Conservation (phyloP, 257 asterid genomes). For the Coffea eugenioides region DNA sequence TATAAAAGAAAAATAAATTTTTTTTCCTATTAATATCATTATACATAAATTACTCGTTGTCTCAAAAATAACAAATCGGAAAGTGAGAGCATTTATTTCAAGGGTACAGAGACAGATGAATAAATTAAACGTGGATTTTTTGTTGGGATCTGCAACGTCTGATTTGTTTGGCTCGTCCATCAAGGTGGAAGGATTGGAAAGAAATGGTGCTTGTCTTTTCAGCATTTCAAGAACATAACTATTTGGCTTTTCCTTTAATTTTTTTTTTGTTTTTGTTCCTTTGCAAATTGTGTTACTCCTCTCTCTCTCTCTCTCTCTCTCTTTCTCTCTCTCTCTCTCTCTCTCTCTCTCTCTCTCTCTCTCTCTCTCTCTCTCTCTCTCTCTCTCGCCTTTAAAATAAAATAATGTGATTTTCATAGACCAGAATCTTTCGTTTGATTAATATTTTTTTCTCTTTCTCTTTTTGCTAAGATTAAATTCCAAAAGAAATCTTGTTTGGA, state of each 20-base stretch:
- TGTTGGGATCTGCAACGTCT: constrained; percentile 15
- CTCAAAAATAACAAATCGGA: too few relatives aligned
- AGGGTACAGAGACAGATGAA: neutral
- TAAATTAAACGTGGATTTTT: neutral
- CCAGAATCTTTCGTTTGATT: neutral
- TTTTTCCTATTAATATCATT: too few relatives aligned
- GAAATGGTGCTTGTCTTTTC: constrained; percentile 5
- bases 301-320: too few relatives aligned
- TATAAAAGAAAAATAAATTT: too few relatives aligned
- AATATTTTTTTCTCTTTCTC: too few relatives aligned
- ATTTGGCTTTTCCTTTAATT: neutral
- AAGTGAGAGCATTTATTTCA: neutral
- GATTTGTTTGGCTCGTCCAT: constrained; percentile 25
- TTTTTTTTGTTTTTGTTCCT: neutral
- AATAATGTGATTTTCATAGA: too few relatives aligned
- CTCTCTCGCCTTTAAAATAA: too few relatives aligned
- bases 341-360: too few relatives aligned
- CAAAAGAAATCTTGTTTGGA: too few relatives aligned
- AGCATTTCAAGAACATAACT: constrained; percentile 16
- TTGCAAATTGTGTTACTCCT: neutral
- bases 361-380: too few relatives aligned
- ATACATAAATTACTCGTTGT: too few relatives aligned
- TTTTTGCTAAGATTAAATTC: neutral
- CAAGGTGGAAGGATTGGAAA: constrained; percentile 11
- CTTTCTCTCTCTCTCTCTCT: too few relatives aligned